These are phyloP conservation scores for Monilinia fructicola DNA, from an alignment of 2,329 filamentous ascomycete species.

Conservation along the genomic window DNA sequence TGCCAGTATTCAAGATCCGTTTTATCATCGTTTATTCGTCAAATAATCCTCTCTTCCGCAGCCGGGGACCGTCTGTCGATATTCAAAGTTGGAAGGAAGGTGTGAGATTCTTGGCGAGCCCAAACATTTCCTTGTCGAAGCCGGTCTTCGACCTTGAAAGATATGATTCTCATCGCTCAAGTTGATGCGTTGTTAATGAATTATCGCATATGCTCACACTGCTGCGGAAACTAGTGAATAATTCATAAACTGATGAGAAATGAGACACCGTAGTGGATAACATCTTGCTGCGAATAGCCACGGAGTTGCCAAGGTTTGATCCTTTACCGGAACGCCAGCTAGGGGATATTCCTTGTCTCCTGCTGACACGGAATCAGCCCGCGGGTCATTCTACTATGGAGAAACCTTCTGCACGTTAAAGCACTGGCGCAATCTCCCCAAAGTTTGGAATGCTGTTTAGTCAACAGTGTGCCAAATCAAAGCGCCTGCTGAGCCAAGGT, in stretches of 20 bases:
- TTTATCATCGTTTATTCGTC: background rate
- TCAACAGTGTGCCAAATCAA: too few relatives aligned
- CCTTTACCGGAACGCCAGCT: too few relatives aligned
- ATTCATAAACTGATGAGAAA: too few relatives aligned
- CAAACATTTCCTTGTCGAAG: constrained; percentile 1
- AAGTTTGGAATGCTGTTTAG: too few relatives aligned
- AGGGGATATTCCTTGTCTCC: too few relatives aligned
- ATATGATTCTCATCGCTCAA: background rate
- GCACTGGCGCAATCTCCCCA: too few relatives aligned
- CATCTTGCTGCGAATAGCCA: background rate
- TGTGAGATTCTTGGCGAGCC: constrained; percentile 7
- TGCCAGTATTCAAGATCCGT: background rate
- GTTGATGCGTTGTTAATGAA: background rate
- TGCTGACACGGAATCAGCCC: too few relatives aligned
- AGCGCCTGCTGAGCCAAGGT: too few relatives aligned
- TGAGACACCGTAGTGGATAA: background rate
- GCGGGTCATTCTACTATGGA: too few relatives aligned
- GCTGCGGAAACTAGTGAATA: constrained; percentile 1
- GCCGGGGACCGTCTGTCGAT: background rate
- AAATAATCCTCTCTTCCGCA: background rate
- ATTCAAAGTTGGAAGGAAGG: background rate
- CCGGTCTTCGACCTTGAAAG: constrained; percentile 2
- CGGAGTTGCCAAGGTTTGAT: background rate
- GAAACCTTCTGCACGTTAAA: too few relatives aligned
- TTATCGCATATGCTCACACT: background rate